A percentile compares a stretch with the other conserved stretches of the same genome.
Evolutionary conservation across 805 yeast species (phyloP).

Genomic region (Torulaspora gathmanii): DNA sequence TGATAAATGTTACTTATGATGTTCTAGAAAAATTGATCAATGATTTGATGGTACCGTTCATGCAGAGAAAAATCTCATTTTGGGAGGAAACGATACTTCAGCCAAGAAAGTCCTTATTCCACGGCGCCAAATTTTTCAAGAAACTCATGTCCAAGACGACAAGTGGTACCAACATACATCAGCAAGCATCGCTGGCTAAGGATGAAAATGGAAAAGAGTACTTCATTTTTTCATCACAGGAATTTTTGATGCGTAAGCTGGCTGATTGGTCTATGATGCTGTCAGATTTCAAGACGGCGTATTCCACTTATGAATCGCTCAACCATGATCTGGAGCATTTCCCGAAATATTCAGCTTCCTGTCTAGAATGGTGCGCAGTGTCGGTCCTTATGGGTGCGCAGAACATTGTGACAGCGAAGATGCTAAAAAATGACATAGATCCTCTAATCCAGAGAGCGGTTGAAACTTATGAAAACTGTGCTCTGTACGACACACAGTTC

Average conservation of each 20-base stretch:
- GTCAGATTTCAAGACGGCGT: slow-evolving; percentile 82
- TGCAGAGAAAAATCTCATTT: slow-evolving; percentile 71
- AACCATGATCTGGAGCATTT: slow-evolving; percentile 69
- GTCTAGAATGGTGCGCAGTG: slow-evolving; percentile 83
- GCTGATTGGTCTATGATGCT: slow-evolving; percentile 93
- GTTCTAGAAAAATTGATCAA: slow-evolving; percentile 21
- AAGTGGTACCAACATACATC: slow-evolving; percentile 19
- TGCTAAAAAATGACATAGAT: slow-evolving; percentile 43
- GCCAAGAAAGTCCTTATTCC: slow-evolving; percentile 69
- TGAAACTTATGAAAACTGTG: slow-evolving; percentile 38
- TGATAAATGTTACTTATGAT: slow-evolving; percentile 27
- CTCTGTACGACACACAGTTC: slow-evolving; percentile 33
- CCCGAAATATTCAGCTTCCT: slow-evolving; percentile 50
- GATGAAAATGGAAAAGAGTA: slow-evolving; percentile 52
- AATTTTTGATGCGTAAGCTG: slow-evolving; percentile 68
- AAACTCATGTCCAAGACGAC: slow-evolving; percentile 31
- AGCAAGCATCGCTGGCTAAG: slow-evolving; percentile 27
- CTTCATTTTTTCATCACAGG: slow-evolving; percentile 60
- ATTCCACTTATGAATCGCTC: slow-evolving; percentile 74
- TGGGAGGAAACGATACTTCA: slow-evolving; percentile 84
- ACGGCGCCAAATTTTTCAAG: slow-evolving; percentile 58
- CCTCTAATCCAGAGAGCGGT: slow-evolving; percentile 36
- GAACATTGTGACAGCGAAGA: slow-evolving; percentile 39
- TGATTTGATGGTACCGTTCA: slow-evolving; percentile 57
- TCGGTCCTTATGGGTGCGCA: slow-evolving; percentile 59